A percentile compares a stretch with the other conserved stretches of the same genome.
Conservation (phyloP, 23 red algal species). For the Cyanidioschyzon merolae region DNA sequence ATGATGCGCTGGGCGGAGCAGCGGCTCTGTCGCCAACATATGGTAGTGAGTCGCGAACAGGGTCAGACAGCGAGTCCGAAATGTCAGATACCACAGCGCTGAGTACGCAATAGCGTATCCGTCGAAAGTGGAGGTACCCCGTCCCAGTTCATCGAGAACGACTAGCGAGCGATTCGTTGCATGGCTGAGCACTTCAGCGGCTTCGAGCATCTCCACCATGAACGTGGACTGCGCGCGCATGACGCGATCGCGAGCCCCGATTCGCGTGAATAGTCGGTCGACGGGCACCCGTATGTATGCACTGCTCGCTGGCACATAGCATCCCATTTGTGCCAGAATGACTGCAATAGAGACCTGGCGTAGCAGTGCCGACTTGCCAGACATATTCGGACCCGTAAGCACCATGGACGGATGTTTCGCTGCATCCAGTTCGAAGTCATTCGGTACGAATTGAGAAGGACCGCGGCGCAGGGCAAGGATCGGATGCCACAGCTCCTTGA, state of each 20-base stretch:
- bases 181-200: conserved; percentile 58
- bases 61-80: conserved; percentile 42
- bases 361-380: conserved; percentile 88
- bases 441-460: conserved; percentile 46
- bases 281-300: conserved; percentile 39
- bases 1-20: background rate
- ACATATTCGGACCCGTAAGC: conserved; percentile 72
- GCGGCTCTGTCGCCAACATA: conserved; percentile 6
- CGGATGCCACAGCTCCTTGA: conserved; percentile 31
- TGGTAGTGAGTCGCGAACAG: conserved; percentile 94
- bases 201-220: conserved; percentile 96
- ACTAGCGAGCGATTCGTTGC: conserved; percentile 72
- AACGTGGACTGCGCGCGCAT: conserved; percentile 84
- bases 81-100: conserved; percentile 42
- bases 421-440: conserved; percentile 36
- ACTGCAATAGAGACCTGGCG: conserved; percentile 64
- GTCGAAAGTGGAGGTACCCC: conserved; percentile 91
- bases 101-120: conserved; percentile 79
- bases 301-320: conserved; percentile 66
- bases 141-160: conserved; percentile 79
- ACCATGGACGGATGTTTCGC: conserved; percentile 20
- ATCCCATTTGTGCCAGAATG: conserved; percentile 86
- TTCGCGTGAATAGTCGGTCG: conserved; percentile 67
- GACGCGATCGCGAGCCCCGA: conserved; percentile 79
- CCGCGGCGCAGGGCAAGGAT: conserved; percentile 29